Base-by-base conservation (phyloP, 2,329 filamentous ascomycete genomes). In the Botryotinia convoluta region DNA sequence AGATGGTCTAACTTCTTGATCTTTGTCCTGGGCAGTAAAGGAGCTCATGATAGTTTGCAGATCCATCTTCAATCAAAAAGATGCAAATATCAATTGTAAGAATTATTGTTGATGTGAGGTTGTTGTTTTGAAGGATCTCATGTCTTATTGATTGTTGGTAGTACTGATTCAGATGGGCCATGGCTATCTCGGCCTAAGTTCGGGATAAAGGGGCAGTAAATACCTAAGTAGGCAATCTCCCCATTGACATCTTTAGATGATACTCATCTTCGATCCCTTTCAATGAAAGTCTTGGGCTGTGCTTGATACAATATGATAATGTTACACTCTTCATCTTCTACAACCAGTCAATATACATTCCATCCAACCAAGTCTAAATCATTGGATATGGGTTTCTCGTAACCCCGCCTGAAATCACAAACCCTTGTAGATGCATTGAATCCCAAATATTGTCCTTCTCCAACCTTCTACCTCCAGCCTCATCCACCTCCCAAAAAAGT, bases 151-250 rank as follows among this genome's bases (percentile, higher is more conserved):
- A 22, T 61, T 61, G 32, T 39, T 61, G 35, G 32, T 26, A 37
- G 59, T 61, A 61, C 37, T 62, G 60, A 62, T 42, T 62, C 60
- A 62, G 60, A 62, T n/a, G 35, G 37, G 22, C 26, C 37, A 62
- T 39, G 14, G 26, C 26, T 42, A 32, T 57, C n/a, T 42, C 65
- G 65, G 65, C 65, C 42, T 69, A 42, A 57, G 2, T 44, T 69
- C 65, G 65, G 65, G 16, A 16, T 32, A 57, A 37, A 57, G 29
- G 10, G n/a, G n/a, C 2, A 29, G 26, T 63, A 20, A 29, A 42
- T 14, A 54, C 2, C 51, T 0, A 29, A 54, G 51, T 29, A 54
- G 5, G n/a, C 7, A 39, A 63, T 63, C 35, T 29, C 26, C 26
- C 26, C 26, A 42, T 62, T 42, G 26, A 45, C 39, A 22, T 35